Conservation (phyloP, 352 stramenopile species). For the Aphanomyces stellatus region DNA sequence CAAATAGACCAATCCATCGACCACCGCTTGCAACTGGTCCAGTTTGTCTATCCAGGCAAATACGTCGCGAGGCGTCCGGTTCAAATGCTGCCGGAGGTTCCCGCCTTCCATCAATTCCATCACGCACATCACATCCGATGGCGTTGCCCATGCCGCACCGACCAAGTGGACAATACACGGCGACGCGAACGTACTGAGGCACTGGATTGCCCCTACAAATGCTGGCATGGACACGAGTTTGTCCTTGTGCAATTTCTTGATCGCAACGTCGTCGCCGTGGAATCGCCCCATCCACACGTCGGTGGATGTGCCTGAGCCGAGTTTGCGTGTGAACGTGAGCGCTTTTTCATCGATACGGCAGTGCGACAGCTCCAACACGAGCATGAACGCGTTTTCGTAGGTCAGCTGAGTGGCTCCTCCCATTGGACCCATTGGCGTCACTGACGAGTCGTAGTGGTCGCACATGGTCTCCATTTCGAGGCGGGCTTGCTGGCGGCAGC, state of each 20-base stretch:
- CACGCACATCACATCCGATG: not conserved
- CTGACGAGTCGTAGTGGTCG: no score
- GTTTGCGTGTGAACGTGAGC: no score
- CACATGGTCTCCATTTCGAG: no score
- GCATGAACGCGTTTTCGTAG: no score
- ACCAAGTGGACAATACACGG: not conserved
- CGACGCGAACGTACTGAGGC: not conserved
- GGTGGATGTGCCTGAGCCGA: not conserved
- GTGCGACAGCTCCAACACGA: no score
- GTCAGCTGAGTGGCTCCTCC: no score
- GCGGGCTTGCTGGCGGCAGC: no score
- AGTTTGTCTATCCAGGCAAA: not conserved
- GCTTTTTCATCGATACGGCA: no score
- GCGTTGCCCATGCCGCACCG: not conserved
- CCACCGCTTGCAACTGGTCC: not conserved
- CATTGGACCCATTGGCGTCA: no score
- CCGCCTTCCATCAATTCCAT: not conserved
- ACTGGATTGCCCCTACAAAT: not conserved
- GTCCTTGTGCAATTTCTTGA: not conserved
- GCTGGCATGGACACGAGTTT: not conserved
- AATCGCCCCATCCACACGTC: not conserved
- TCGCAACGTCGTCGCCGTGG: not conserved
- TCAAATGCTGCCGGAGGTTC: not conserved
- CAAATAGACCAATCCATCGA: not conserved
- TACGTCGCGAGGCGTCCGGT: not conserved